phyloP scores from a whole-genome alignment of 2,329 filamentous ascomycete species.

The Pestalotiopsis fici region DNA sequence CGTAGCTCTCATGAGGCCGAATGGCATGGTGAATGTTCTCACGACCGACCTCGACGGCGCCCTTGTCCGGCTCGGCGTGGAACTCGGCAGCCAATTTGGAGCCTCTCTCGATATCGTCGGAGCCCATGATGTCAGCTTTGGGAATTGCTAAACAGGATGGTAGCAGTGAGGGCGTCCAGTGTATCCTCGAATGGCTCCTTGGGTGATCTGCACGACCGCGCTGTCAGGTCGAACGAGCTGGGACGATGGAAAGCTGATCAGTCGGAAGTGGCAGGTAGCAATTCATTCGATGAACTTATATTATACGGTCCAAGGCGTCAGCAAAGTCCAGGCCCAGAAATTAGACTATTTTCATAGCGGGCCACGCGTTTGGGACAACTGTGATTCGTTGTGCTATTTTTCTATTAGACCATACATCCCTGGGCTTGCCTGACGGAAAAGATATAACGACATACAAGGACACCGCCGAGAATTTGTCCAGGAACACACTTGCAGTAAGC shows the following conservation, averaged over 20 bases:
- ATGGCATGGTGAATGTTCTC: slow-evolving; percentile 34
- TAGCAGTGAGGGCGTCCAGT: background rate
- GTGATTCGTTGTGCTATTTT: background rate
- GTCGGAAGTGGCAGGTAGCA: slow-evolving; percentile 3
- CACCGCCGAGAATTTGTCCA: background rate
- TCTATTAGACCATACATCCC: background rate
- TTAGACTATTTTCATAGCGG: background rate
- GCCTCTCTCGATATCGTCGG: slow-evolving; percentile 10
- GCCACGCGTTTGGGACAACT: slow-evolving; percentile 1
- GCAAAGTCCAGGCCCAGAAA: background rate
- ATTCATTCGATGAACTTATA: background rate
- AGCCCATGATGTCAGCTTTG: slow-evolving; percentile 9
- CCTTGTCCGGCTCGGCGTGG: slow-evolving; percentile 4
- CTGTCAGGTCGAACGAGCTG: background rate
- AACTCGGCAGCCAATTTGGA: background rate
- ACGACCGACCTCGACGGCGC: slow-evolving; percentile 34
- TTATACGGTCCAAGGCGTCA: background rate
- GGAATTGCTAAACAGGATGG: background rate
- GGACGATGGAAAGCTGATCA: background rate
- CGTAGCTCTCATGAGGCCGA: slow-evolving; percentile 34
- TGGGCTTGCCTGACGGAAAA: background rate
- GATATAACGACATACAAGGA: background rate
- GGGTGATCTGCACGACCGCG: background rate
- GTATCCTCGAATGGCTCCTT: background rate
- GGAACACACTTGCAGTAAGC: background rate